A percentile compares a stretch with the other conserved stretches of the same genome.
Conservation (phyloP, 805 yeast genomes). For the Blastobotrys parvus region DNA sequence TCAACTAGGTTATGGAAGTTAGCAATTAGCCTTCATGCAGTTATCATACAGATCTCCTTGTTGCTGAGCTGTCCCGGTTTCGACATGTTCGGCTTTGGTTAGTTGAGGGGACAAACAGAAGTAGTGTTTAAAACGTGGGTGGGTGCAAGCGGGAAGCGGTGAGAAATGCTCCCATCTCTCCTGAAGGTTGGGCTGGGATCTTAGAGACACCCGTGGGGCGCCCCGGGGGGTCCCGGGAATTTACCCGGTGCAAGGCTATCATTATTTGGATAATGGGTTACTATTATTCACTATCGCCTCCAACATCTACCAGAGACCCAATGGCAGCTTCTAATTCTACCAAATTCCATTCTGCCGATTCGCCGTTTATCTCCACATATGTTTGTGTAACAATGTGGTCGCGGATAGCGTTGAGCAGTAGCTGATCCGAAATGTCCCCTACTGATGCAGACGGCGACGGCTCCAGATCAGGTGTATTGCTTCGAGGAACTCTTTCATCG, state of each 20-base stretch:
- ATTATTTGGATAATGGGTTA: too few species aligned
- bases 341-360: slow-evolving; percentile 29
- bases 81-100: not conserved
- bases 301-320: not conserved
- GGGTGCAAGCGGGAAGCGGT: too few species aligned
- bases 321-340: slow-evolving; percentile 11
- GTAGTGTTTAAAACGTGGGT: too few species aligned
- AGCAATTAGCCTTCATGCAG: not conserved
- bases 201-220: too few species aligned
- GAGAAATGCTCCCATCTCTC: too few species aligned
- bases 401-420: slow-evolving; percentile 3
- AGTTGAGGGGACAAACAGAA: too few species aligned
- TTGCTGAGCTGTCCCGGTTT: not conserved
- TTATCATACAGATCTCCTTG: not conserved
- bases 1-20: slow-evolving; percentile 31
- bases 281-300: not conserved
- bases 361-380: slow-evolving; percentile 28
- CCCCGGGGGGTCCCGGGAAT: too few species aligned
- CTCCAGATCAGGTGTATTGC: not conserved
- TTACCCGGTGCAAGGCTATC: too few species aligned
- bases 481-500: not conserved
- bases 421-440: not conserved
- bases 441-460: not conserved
- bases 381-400: slow-evolving; percentile 25
- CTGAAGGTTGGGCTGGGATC: too few species aligned